These are phyloP conservation scores for Quercus robur DNA, from an alignment of 306 rosid species.

Conservation along the genomic window DNA sequence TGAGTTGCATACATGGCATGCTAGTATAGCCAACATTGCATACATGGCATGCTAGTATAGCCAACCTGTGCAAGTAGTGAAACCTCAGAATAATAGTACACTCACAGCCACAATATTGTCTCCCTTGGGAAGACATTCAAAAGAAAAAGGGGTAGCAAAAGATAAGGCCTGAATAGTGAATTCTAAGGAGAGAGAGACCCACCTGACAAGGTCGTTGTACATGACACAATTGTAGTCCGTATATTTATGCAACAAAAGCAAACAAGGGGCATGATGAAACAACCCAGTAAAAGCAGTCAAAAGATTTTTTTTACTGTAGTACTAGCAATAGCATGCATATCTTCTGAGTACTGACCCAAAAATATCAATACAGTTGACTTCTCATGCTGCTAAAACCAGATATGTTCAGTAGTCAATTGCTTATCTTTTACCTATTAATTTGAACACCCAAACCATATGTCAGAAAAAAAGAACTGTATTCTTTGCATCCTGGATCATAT, in stretches of 20 bases:
- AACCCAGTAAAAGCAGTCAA: slow-evolving; percentile 35
- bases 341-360: slow-evolving; percentile 28
- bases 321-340: background rate
- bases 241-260: slow-evolving; percentile 22
- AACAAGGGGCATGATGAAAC: slow-evolving; percentile 14
- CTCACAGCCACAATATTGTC: slow-evolving; percentile 19
- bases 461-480: background rate
- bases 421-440: background rate
- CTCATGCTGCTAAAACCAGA: slow-evolving; percentile 1
- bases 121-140: slow-evolving; percentile 4
- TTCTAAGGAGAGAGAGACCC: slow-evolving; percentile 17
- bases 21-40: background rate
- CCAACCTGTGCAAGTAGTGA: background rate
- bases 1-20: background rate
- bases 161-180: slow-evolving; percentile 3
- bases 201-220: slow-evolving; percentile 17
- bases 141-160: slow-evolving; percentile 5
- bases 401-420: background rate
- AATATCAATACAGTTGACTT: slow-evolving; percentile 29
- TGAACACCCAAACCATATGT: background rate
- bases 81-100: slow-evolving; percentile 15
- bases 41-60: background rate
- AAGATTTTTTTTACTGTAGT: slow-evolving; percentile 28
- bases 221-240: slow-evolving; percentile 5
- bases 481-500: background rate